Evolutionary conservation across 2,329 filamentous ascomycete species (phyloP).

Genomic region (Paecilomyces niveus): DNA sequence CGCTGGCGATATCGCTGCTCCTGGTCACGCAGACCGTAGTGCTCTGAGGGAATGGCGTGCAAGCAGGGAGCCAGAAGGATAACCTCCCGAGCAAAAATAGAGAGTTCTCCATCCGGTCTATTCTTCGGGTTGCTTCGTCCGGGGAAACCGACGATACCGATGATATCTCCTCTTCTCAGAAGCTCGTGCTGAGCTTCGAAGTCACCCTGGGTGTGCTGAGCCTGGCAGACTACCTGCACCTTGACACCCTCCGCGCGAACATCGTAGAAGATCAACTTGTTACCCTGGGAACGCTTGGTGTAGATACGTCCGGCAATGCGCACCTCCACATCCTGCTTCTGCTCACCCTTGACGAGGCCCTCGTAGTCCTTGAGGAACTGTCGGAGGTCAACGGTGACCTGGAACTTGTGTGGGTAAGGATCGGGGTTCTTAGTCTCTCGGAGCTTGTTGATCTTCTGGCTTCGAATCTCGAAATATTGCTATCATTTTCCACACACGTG

Average conservation of each 20-base stretch:
- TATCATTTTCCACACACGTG: constrained; percentile 21
- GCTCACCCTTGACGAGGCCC: constrained; percentile 77
- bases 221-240: constrained; percentile 88
- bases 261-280: constrained; percentile 90
- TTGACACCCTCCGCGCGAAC: constrained; percentile 67
- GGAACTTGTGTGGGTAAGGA: constrained; percentile 91
- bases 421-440: constrained; percentile 67
- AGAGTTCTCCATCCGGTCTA: constrained; percentile 81
- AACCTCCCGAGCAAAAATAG: constrained; percentile 84
- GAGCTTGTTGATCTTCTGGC: constrained; percentile 69
- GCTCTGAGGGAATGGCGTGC: constrained; percentile 75
- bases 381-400: constrained; percentile 72
- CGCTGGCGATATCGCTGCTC: constrained; percentile 90
- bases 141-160: constrained; percentile 78
- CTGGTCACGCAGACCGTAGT: constrained; percentile 92
- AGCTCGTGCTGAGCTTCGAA: constrained; percentile 88
- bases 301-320: constrained; percentile 81
- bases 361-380: constrained; percentile 74
- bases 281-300: constrained; percentile 72
- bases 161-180: constrained; percentile 84
- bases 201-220: constrained; percentile 64
- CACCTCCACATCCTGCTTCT: constrained; percentile 66
- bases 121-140: constrained; percentile 85
- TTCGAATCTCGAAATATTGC: constrained; percentile 97
- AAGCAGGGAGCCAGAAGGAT: constrained; percentile 83